Evolutionary conservation across 2,329 filamentous ascomycete species (phyloP), one percentile per base, ranked within the genome.

Genomic region (Nemania sp.): DNA sequence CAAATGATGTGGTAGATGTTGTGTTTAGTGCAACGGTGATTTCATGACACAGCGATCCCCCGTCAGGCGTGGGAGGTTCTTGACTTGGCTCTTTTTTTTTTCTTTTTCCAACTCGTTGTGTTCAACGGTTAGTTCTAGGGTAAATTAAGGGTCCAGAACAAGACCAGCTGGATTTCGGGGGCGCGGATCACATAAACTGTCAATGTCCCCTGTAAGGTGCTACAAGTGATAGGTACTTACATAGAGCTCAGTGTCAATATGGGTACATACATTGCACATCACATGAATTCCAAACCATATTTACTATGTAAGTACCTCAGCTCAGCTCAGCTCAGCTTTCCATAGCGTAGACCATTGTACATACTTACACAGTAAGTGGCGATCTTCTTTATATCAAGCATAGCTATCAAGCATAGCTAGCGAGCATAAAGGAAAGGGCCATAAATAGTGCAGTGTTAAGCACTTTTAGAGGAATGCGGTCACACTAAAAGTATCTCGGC

Each of bases 131-230:
- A 18, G 24, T 10, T 27, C 22, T 10, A 27, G 49, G 24, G 22
- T 52, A 52, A 52, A 52, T 29, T 47, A 47, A 47, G 43, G 43
- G 43, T 47, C 35, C 35, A 41, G 35, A 41, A 41, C 11, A 5
- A 41, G 35, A 10, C 13, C 35, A 15, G 13, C 13, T 41, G 35
- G 15, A 41, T 41, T 41, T 41, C 35, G 13, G 6, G 13, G 6
- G 35, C 35, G 35, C 13, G 11, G 35, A 41, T 41, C 8, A 35
- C 32, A 41, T 41, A 41, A 41, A 41, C 8, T 41, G 35, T 13
- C 35, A 41, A 15, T 41, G 35, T 15, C 35, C 35, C 35, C 35
- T 41, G 35, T 15, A 41, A 15, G 7, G 35, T 41, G 15, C 35
- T 41, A 5, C 35, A 41, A 41, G 11, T 41, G 35, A 32, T 32